Evolutionary conservation across 257 asterid species (phyloP), one percentile per base, ranked within the genome.

Genomic region (Plantago major): DNA sequence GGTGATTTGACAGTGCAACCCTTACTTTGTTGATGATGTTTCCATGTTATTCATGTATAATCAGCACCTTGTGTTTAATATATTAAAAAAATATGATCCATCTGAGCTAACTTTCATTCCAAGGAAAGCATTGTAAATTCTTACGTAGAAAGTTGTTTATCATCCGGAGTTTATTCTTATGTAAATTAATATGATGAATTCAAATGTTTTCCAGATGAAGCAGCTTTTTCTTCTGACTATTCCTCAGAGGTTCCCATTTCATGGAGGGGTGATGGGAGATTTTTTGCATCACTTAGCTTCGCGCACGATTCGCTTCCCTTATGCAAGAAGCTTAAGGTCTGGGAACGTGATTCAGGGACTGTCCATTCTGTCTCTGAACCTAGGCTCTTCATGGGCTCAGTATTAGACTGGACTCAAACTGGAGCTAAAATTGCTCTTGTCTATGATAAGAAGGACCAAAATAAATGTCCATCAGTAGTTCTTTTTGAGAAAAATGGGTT

Each of bases 241-340:
- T 75, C 77, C 52, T 68, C 48, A 33, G 88, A 78, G 65, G 82
- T 81, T 67, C 75, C 79, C 46, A 79, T 93, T 52, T 76, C 97
- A 9, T 93, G 99, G 96, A 83, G 94, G 65, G 97, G 99, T 42
- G 96, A 93, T 67, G 99, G 97, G 17, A 89, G 83, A 66, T 93
- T 71, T 71, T 89, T 93, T 69, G 91, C 94, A 49, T 79, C 96
- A 0, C 50, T 93, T 66, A 83, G 91, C 74, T 77, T 72, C 75
- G 82, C 70, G 78, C 74, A 70, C 33, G 81, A 73, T 69, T 80
- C 94, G 7, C 46, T 61, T 73, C 64, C 79, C 68, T 64, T 67
- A 62, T 78, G 43, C 22, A 85, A 80, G 73, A 83, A 76, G 79
- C 91, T 93, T 60, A 89, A 84, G 83, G 95, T 89, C 65, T 93